Percentiles rank a stretch among this genome's conserved stretches.
Conservation (phyloP, 148 eudicot species). For the Chenopodium formosanum region DNA sequence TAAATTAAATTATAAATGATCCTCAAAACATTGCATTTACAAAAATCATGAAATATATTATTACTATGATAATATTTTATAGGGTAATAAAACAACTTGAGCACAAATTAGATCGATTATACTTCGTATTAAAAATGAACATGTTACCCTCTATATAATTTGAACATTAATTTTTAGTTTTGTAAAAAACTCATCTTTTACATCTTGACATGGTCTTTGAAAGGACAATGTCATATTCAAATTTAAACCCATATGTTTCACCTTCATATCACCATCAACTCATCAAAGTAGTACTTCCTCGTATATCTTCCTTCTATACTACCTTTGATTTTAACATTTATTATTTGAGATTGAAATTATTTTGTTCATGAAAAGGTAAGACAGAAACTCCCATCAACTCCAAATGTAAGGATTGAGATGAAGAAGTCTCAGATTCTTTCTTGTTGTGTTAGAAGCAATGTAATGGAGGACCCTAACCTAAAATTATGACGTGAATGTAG, state of each 20-base stretch:
- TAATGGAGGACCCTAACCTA: not conserved
- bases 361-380: not conserved
- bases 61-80: no score
- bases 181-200: no score
- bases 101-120: no score
- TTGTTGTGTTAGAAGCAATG: not conserved
- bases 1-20: no score
- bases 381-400: not conserved
- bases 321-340: not conserved
- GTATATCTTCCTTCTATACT: not conserved
- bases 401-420: not conserved
- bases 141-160: not conserved
- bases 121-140: not conserved
- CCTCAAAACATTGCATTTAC: no score
- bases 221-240: conserved; percentile 6
- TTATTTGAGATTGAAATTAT: not conserved
- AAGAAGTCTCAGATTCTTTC: no score
- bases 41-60: no score
- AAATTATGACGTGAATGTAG: not conserved
- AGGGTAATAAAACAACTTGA: no score
- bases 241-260: not conserved
- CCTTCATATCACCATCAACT: not conserved
- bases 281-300: not conserved
- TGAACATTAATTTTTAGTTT: no score
- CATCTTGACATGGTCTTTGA: not conserved